Conservation (phyloP, 306 rosid species). For the Quercus alba region DNA sequence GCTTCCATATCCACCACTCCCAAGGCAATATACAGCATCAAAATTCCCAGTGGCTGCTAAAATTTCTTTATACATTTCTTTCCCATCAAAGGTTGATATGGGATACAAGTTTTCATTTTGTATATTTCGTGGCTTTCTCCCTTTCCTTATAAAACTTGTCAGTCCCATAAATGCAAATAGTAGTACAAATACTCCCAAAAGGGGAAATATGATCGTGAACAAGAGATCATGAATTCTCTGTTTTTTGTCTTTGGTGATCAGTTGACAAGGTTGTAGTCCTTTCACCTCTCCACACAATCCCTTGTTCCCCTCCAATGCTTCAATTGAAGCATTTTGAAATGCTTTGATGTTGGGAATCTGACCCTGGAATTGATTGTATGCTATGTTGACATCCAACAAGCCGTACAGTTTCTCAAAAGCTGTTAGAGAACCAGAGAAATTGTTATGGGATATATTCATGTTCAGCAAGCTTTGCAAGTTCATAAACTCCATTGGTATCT, state of each 20-base stretch:
- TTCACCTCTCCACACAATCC: conserved; percentile 9
- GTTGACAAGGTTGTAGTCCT: conserved; percentile 14
- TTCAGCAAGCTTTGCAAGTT: conserved; percentile 4
- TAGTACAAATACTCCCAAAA: neutral
- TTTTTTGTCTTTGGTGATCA: neutral
- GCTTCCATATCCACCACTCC: conserved; percentile 25
- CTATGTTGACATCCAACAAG: conserved; percentile 3
- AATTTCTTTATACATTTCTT: conserved; percentile 13
- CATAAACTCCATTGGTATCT: neutral
- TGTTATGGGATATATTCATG: conserved; percentile 9
- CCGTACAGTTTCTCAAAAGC: conserved; percentile 2
- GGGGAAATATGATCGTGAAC: neutral
- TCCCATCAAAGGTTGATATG: conserved; percentile 9
- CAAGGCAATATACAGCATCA: conserved; percentile 18
- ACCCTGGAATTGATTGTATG: conserved; percentile 19
- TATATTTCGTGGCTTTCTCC: neutral
- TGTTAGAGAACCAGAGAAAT: conserved; percentile 7
- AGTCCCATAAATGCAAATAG: neutral
- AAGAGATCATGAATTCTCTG: neutral
- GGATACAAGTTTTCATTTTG: neutral
- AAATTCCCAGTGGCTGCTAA: conserved; percentile 22
- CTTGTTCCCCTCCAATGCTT: conserved; percentile 9
- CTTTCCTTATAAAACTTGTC: neutral
- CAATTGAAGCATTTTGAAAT: neutral
- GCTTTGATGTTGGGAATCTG: conserved; percentile 9